Conservation (phyloP, 2,329 filamentous ascomycete genomes). For the Ophiocordyceps australis region DNA sequence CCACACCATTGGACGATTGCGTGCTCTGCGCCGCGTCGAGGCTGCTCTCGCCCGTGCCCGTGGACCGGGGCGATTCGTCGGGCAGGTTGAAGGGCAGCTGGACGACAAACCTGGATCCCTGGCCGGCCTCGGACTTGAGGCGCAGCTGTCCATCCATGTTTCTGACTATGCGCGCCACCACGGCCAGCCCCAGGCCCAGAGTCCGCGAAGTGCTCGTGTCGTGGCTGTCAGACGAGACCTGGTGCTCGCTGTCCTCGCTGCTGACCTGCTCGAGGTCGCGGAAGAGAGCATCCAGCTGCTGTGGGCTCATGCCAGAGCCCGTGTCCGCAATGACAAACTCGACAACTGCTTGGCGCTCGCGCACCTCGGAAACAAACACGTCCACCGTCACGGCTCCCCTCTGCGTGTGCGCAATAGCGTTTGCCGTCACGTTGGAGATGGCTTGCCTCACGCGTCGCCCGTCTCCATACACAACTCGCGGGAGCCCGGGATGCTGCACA, state of each 20-base stretch:
- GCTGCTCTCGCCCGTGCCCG: conserved; percentile 3
- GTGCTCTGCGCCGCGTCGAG: conserved; percentile 2
- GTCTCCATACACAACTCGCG: conserved; percentile 57
- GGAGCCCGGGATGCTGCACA: conserved; percentile 48
- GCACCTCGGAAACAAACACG: conserved; percentile 38
- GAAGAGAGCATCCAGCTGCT: conserved; percentile 35
- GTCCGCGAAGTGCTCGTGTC: conserved; percentile 28
- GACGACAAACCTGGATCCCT: conserved; percentile 68
- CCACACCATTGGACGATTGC: conserved; percentile 2
- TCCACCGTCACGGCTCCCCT: conserved; percentile 53
- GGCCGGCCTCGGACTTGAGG: conserved; percentile 66
- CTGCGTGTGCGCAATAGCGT: conserved; percentile 64
- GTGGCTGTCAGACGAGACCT: no score
- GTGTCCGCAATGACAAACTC: conserved; percentile 65
- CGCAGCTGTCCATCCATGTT: conserved; percentile 83
- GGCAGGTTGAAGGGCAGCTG: conserved; percentile 57
- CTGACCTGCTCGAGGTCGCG: conserved; percentile 40
- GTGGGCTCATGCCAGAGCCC: conserved; percentile 52
- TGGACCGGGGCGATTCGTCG: conserved; percentile 14
- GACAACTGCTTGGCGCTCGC: conserved; percentile 39
- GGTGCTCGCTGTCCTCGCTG: conserved; percentile 20
- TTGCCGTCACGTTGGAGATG: conserved; percentile 67
- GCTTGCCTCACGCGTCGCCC: conserved; percentile 65
- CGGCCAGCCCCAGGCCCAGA: conserved; percentile 66
- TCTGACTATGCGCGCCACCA: conserved; percentile 72